phyloP scores from a whole-genome alignment of 257 asterid genomes.

The Scutellaria galericulata region DNA sequence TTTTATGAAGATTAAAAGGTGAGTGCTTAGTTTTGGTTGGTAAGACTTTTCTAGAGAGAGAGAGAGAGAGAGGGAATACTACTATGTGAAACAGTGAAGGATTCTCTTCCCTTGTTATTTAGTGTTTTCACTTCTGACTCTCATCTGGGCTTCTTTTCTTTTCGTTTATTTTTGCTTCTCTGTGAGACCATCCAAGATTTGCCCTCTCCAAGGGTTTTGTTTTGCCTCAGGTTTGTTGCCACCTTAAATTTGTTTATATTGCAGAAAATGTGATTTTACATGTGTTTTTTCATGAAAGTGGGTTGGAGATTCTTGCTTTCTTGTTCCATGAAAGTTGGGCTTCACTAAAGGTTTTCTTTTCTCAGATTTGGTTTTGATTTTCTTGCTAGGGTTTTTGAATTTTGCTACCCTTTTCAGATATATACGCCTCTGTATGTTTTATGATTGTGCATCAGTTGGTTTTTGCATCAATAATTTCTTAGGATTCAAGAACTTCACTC shows the following conservation, averaged over 20 bases:
- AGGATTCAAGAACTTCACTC: conserved; percentile 18
- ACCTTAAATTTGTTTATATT: not conserved
- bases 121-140: conserved; percentile 37
- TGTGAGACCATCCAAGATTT: conserved; percentile 33
- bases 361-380: conserved; percentile 21
- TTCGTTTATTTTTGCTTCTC: not conserved
- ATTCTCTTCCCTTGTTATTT: conserved; percentile 32
- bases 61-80: conserved; percentile 21
- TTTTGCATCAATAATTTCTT: conserved; percentile 23
- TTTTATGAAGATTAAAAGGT: conserved; percentile 26
- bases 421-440: not conserved
- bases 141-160: conserved; percentile 29
- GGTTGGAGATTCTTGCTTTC: conserved; percentile 5
- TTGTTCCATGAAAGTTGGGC: conserved; percentile 1
- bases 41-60: conserved; percentile 37
- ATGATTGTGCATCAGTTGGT: conserved; percentile 8
- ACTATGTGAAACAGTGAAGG: conserved; percentile 15
- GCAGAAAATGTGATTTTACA: not conserved
- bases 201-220: conserved; percentile 22
- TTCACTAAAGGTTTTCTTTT: not conserved
- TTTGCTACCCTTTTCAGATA: not conserved
- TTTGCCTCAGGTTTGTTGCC: conserved; percentile 42
- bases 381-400: not conserved
- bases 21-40: conserved; percentile 38
- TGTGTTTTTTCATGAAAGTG: not conserved